Evolutionary conservation across 345 rosid species (phyloP), one percentile per base, ranked within the genome.

Genomic region (Lepidium africanum): DNA sequence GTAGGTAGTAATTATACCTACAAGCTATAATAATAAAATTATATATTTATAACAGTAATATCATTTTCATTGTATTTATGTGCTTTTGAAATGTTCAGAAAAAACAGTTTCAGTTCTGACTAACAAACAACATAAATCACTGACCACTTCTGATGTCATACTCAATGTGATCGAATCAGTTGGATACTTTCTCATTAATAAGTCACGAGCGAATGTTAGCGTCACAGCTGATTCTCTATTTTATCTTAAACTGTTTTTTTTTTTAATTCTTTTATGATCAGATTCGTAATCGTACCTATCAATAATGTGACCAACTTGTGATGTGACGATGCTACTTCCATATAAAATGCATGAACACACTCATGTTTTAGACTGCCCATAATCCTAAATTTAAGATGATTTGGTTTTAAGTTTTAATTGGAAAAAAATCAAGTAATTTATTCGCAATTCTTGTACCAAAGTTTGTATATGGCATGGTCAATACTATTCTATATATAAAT

Each of bases 121-220:
- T 67, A 67, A 17, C 59, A 51, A 59, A 74, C 77, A 74, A 43
- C 65, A n/a, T 13, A 47, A 55, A 48, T 5, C 54, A 58, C 77
- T 33, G 72, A 41, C 23, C 23, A 21, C 23, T 1, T 59, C 62
- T 74, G 63, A 74, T 52, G 27, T 59, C 69, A 67, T 52, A 49
- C 17, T 67, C 69, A 69, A 67, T 74, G 69, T 74, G 77, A 74
- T 59, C 30, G 69, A 67, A 74, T 60, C 77, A 67, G 69, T 60
- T 59, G 35, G 62, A 66, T 73, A 55, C 59, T 57, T 46, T 57
- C 3, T 65, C 72, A 57, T 33, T 5, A 35, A 50, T 6, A 59
- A 59, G 56, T 59, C 73, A 74, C 77, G 73, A 73, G 77, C 67
- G 62, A 42, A 9, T 67, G 43, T 59, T 66, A 63, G 25, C 65